Evolutionary conservation across 2,329 filamentous ascomycete genomes (phyloP), one percentile per base, ranked within the genome.

Genomic region (Diaporthe citriasiana): DNA sequence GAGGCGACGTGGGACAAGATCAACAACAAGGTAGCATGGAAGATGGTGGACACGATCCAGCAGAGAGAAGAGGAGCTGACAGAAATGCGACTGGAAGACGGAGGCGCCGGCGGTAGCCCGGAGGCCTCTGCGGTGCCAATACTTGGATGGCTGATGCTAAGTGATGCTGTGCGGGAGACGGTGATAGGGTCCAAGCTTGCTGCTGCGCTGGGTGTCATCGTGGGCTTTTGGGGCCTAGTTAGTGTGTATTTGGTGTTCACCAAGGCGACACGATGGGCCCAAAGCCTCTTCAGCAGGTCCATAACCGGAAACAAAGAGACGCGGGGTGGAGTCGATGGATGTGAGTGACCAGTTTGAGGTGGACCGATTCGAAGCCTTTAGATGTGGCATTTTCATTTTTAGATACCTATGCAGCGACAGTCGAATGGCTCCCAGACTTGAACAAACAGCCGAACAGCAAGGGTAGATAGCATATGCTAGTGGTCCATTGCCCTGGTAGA

Each of bases 1-100:
- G 86, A 91, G 65, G 91, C 89, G 3, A 93, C 91, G 0, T 94
- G 92, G 92, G 91, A 93, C 74, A 92, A 89, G 82, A 92, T 93
- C 81, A 92, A 93, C 82, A 92, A 92, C 78, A 89, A 89, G 65
- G 92, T 93, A 0, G 92, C 92, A 4, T 90, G 90, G 87, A 87
- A 89, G 73, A 89, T 93, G 83, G 83, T 87, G 4, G 86, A 89
- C 68, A 84, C 83, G n/a, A 88, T 90, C 65, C 83, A 86, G 22
- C 84, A 87, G 59, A 82, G 87, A 30, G 82, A 83, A 63, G 79
- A 77, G 35, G 84, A 84, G 72, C 74, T 77, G 70, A 76, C 76
- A 76, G 30, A 63, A 77, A 56, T 74, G 71, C 56, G 69, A 69
- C 73, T 81, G 82, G 50, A 25, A 12, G 40, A 79, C 83, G 42